phyloP scores from a whole-genome alignment of 768 basidiomycete genomes.

The Candolleomyces eurysporus region DNA sequence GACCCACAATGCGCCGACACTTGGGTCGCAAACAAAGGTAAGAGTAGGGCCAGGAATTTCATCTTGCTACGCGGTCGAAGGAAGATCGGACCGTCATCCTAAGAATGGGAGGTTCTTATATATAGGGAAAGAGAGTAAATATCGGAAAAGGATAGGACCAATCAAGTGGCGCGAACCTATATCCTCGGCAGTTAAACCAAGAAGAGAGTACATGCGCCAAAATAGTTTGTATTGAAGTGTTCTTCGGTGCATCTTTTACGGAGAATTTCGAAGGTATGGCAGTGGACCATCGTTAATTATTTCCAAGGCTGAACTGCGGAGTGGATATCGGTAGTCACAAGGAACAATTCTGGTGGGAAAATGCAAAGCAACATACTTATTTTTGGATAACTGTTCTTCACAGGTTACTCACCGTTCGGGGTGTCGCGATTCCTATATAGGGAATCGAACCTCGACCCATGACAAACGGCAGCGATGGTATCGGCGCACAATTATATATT shows the following conservation, averaged over 20 bases:
- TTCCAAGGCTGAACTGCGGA: no score
- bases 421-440: no score
- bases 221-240: not conserved
- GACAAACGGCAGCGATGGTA: no score
- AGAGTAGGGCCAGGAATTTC: not conserved
- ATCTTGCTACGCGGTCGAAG: not conserved
- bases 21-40: not conserved
- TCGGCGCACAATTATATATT: no score
- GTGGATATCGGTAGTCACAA: no score
- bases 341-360: no score
- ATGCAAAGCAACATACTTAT: no score
- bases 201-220: not conserved
- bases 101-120: not conserved
- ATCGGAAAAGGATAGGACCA: not conserved
- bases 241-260: not conserved
- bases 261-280: not conserved
- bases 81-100: not conserved
- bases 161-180: not conserved
- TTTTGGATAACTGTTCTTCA: no score
- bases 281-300: not conserved
- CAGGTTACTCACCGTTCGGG: no score
- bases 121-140: not conserved
- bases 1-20: not conserved
- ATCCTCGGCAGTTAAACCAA: not conserved
- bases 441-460: no score